Evolutionary conservation across 2,329 filamentous ascomycete species (phyloP), one percentile per base, ranked within the genome.

Genomic region (Penicillium digitatum): DNA sequence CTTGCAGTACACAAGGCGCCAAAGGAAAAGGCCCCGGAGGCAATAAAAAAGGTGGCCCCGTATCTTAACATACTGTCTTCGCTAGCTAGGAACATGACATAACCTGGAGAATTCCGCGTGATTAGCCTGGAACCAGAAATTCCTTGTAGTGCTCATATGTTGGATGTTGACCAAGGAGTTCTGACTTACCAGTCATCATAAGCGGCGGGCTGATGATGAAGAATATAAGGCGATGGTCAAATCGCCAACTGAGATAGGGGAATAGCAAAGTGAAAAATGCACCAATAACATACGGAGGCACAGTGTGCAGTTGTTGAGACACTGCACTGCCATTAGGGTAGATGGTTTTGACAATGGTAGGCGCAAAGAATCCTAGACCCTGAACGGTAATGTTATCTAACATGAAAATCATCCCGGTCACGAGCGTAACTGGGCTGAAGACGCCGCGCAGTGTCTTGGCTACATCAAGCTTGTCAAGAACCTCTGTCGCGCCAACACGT

Each of bases 351-450:
- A 90, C 84, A 58, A 90, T 89, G 0, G 86, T 89, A 0, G 87
- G 87, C 0, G 80, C 74, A 70, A 89, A 89, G 76, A 88, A 88
- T 1, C 83, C 83, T 4, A 89, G 75, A 3, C 86, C 86, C 66
- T 88, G 85, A 2, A 89, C 86, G 0, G 86, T 89, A 66, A 89
- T 82, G 71, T 87, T 87, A 76, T 86, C 78, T 52, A 87, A 78
- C 0, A 86, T 72, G 72, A 87, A 87, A 62, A 86, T 79, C 60
- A 84, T 73, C 0, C 82, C 69, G 0, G 80, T 85, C 9, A 72
- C 72, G 0, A 87, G 62, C 0, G 83, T 84, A 34, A 87, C 79
- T 0, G 87, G 87, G 60, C 78, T 85, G 67, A 84, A 79, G 60
- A 89, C 84, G 8, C 87, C 87, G 5, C 78, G 77, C 38, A 82